Percentiles rank a stretch among this genome's conserved stretches.
Evolutionary conservation across 768 basidiomycete species (phyloP).

Genomic region (Lanmaoa rubissima): DNA sequence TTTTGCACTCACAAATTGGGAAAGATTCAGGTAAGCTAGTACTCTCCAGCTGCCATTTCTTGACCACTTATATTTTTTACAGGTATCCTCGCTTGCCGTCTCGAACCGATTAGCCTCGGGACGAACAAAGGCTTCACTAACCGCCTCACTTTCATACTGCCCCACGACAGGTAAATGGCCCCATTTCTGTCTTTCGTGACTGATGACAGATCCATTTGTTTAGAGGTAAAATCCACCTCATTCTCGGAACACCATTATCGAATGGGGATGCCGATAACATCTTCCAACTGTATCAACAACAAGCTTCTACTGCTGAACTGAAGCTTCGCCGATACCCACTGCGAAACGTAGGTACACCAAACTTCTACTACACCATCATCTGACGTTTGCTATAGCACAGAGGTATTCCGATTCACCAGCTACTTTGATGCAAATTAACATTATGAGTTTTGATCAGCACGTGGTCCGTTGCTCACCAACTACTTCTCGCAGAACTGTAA

Average conservation of each 20-base stretch:
- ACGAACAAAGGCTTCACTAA: conserved; percentile 21
- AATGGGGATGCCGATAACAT: conserved; percentile 51
- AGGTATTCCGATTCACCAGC: conserved; percentile 39
- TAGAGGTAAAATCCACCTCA: conserved; percentile 63
- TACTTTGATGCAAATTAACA: conserved; percentile 5
- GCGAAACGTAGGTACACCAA: conserved; percentile 45
- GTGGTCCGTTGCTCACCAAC: conserved; percentile 69
- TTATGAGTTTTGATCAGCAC: conserved; percentile 41
- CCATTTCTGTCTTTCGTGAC: neutral
- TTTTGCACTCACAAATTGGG: conserved; percentile 29
- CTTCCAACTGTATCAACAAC: conserved; percentile 63
- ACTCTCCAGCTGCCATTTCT: neutral
- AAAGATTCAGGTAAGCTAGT: conserved; percentile 29
- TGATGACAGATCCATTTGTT: neutral
- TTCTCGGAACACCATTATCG: conserved; percentile 37
- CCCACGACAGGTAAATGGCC: conserved; percentile 41
- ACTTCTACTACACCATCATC: conserved; percentile 1
- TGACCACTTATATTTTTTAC: neutral
- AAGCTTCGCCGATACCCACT: conserved; percentile 73
- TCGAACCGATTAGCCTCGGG: conserved; percentile 23
- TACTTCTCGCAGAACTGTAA: conserved; percentile 86
- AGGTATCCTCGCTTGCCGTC: conserved; percentile 21
- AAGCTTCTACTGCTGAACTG: conserved; percentile 55
- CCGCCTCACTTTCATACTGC: conserved; percentile 52
- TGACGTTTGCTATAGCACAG: conserved; percentile 52